phyloP scores from a whole-genome alignment of 2,329 filamentous ascomycete species.

The Nothophaeocryptopus gaeumannii region DNA sequence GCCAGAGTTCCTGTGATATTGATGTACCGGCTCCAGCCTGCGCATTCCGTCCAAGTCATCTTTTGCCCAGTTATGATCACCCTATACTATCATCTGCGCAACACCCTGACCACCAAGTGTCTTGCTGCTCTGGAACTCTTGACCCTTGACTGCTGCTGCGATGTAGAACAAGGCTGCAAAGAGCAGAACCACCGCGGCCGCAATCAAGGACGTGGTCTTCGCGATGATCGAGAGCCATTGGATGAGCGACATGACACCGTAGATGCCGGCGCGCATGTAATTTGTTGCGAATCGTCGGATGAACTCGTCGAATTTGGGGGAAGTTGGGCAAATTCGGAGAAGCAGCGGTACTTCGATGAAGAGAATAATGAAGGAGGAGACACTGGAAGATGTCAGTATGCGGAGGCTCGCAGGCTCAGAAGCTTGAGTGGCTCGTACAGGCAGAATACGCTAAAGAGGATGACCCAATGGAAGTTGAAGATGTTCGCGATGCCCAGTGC shows the following conservation, averaged over 20 bases:
- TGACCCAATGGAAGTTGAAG: constrained; percentile 59
- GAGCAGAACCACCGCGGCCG: constrained; percentile 76
- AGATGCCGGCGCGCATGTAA: constrained; percentile 91
- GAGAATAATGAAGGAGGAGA: constrained; percentile 50
- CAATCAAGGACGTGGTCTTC: constrained; percentile 70
- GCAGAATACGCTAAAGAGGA: constrained; percentile 58
- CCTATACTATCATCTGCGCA: constrained; percentile 92
- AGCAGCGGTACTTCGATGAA: constrained; percentile 79
- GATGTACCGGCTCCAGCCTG: too few relatives aligned
- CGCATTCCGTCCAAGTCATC: too few relatives aligned
- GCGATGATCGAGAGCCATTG: constrained; percentile 79
- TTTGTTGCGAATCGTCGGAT: constrained; percentile 93
- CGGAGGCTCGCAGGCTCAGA: too few relatives aligned
- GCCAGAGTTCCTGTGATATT: too few relatives aligned
- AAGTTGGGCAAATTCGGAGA: constrained; percentile 95
- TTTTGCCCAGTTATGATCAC: too few relatives aligned
- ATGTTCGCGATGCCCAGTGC: constrained; percentile 68
- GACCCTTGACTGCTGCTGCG: constrained; percentile 74
- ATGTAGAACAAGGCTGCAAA: constrained; percentile 78
- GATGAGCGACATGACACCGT: constrained; percentile 72
- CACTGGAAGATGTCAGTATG: constrained; percentile 32
- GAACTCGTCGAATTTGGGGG: constrained; percentile 77
- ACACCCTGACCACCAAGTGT: constrained; percentile 90
- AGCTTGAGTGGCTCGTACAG: constrained; percentile 39
- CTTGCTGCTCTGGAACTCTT: constrained; percentile 89